A percentile compares a stretch with the other conserved stretches of the same genome.
These are phyloP conservation scores for Talaromyces stipitatus DNA, from an alignment of 495 filamentous ascomycete species.

Conservation along the genomic window DNA sequence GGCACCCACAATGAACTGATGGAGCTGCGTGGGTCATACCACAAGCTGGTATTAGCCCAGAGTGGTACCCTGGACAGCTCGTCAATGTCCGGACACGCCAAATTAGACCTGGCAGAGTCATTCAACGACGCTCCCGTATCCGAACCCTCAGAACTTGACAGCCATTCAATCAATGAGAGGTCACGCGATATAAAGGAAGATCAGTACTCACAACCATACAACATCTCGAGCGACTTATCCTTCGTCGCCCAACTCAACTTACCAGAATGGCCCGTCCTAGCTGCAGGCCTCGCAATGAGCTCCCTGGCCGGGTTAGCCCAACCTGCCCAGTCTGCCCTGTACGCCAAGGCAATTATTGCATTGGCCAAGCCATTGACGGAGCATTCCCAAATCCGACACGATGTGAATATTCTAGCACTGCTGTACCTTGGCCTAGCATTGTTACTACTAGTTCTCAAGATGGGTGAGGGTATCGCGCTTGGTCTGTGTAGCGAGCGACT, in stretches of 20 bases:
- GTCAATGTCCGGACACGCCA: not conserved
- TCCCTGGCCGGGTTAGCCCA: not conserved
- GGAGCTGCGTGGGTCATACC: not conserved
- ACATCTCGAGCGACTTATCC: not conserved
- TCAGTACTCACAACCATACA: not conserved
- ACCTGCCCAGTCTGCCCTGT: not conserved
- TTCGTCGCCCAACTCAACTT: not conserved
- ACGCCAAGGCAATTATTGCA: not conserved
- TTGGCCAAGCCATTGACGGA: not conserved
- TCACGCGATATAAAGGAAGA: not conserved
- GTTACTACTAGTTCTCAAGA: not conserved
- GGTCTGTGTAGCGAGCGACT: conserved; percentile 16
- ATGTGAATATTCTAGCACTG: not conserved
- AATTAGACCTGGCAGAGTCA: not conserved
- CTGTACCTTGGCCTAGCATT: not conserved
- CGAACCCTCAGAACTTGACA: not conserved
- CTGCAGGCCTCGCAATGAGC: not conserved
- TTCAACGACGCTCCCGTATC: too few species aligned
- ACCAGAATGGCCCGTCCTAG: not conserved
- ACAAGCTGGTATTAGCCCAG: not conserved
- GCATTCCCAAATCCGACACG: not conserved
- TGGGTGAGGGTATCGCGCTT: conserved; percentile 13
- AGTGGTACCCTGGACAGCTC: not conserved
- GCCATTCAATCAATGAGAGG: not conserved
- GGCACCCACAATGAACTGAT: conserved; percentile 36